Base-by-base conservation (phyloP, 2,329 filamentous ascomycete genomes). In the Metarhizium rileyi region DNA sequence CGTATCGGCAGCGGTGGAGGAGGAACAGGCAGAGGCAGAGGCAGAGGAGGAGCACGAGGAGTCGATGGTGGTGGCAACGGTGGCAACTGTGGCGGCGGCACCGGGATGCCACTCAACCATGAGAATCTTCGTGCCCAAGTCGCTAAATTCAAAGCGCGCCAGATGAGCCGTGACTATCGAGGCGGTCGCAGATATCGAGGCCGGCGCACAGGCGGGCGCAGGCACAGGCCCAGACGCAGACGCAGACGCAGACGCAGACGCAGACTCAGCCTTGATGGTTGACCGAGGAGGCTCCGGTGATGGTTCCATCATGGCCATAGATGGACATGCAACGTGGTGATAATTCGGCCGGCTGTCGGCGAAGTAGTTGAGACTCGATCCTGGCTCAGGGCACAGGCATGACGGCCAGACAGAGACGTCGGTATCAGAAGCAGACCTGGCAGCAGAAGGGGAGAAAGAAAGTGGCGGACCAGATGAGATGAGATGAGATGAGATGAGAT, bases 21-120 rank as follows among this genome's bases (percentile, higher is more conserved):
- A 28, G 8, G 27, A 28, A 12, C 12, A 12, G 8, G 27, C 27
- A 12, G 27, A 28, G 27, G 27, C 8, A 7, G 27, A 28, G 4
- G 27, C 8, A 12, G 27, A 28, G 27, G 30, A 10, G 12, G 14
- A 8, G n/a, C n/a, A n/a, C n/a, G n/a, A n/a, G n/a, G n/a, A n/a
- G n/a, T n/a, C n/a, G n/a, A n/a, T n/a, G n/a, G n/a, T n/a, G n/a
- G n/a, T n/a, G n/a, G n/a, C n/a, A n/a, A n/a, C n/a, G n/a, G n/a
- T n/a, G n/a, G n/a, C n/a, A n/a, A n/a, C n/a, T n/a, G n/a, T n/a
- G 12, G 30, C 30, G 12, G 30, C 30, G 6, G 30, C 14, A 33
- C 30, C n/a, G 14, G 67, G 64, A 63, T 87, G 82, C 90, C 90
- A 95, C 66, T 95, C 89, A 36, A 95, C 84, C 88, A 95, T 93